Base-by-base conservation (phyloP, 495 filamentous ascomycete genomes). In the Astrothelium macrocarpum region DNA sequence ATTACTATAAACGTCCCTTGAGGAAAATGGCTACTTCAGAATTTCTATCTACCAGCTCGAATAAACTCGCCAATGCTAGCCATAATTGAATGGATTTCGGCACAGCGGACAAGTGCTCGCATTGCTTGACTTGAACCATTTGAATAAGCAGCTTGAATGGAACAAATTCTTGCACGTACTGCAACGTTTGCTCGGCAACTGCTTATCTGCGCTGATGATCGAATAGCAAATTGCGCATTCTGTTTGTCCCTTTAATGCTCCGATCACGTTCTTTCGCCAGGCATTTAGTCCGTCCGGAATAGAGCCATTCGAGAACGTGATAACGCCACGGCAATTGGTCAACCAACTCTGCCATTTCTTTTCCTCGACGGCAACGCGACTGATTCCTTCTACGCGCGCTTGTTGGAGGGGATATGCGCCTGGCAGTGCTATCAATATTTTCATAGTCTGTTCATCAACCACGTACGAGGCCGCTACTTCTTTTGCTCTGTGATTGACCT, bases 171-270 rank as follows among this genome's bases (percentile, higher is more conserved):
- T 92, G 80, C 95, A 99, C 2, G 94, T 97, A 59, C 82, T 80
- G 77, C 95, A 99, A 56, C 84, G 80, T 76, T 96, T 97, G 71
- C 88, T 91, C 1, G 95, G 94, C 67, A 95, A 82, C 75, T 87
- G 86, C 79, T 88, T 89, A 72, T 95, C 91, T 18, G 81, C 84
- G 31, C 89, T 87, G 61, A 98, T 87, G 67, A 97, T 91, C 53
- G 86, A 90, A 76, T 97, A 97, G 78, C 94, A 98, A 71, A 97
- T 97, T 2, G 94, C 90, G 71, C 94, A 99, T 77, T 97, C 94
- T 14, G 83, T 91, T 72, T 97, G 91, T 2, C 90, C 93, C 76
- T 95, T 93, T 65, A 99, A 78, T 12, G 91, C 87, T 1, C 90
- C 89, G 16, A 84, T 82, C 1, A 97, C 85, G 73, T 97, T 96